Base-by-base conservation (phyloP, 2,329 filamentous ascomycete genomes). In the Epichloe typhina region DNA sequence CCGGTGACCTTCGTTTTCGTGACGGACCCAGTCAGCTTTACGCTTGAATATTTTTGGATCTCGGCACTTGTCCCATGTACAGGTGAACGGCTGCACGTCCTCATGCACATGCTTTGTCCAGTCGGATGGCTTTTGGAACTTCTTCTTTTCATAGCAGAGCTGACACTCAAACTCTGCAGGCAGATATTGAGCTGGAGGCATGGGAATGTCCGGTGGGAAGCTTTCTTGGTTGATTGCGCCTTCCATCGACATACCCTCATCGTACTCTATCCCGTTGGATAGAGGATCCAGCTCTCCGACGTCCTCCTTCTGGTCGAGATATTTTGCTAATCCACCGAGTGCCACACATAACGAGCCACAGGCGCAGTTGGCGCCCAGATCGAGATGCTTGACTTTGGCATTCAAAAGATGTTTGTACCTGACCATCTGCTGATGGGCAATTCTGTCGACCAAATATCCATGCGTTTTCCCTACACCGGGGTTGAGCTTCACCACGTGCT, bases 101-200 rank as follows among this genome's bases (percentile, higher is more conserved):
- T 95, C 90, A 59, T 95, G 88, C 1, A 96, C 87, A 61, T 96
- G 90, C 64, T 96, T 95, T 1, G 89, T 95, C 90, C 90, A 96
- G 66, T 96, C 90, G 0, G 89, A 95, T 15, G 89, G 90, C 65
- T 95, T 95, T 59, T 83, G 80, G 59, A 93, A 89, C 59, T 82
- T 88, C 72, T 93, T 95, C 49, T 82, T 77, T 58, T 83, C 80
- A 70, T 88, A 95, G 69, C 90, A 95, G 21, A 95, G 72, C 38
- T 86, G 84, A 58, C 90, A 96, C 69, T 96, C 90, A 54, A 95
- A 91, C 61, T 91, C 83, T 3, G 89, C 88, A 0, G 90, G 90
- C 6, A 96, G 74, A 2, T 19, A 77, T 52, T 72, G 76, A 2
- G 88, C 84, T 2, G 88, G 88, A 5, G 90, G 90, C 66, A 88